phyloP scores from a whole-genome alignment of 1,284 basidiomycete species.

The Xanthoconium separans region DNA sequence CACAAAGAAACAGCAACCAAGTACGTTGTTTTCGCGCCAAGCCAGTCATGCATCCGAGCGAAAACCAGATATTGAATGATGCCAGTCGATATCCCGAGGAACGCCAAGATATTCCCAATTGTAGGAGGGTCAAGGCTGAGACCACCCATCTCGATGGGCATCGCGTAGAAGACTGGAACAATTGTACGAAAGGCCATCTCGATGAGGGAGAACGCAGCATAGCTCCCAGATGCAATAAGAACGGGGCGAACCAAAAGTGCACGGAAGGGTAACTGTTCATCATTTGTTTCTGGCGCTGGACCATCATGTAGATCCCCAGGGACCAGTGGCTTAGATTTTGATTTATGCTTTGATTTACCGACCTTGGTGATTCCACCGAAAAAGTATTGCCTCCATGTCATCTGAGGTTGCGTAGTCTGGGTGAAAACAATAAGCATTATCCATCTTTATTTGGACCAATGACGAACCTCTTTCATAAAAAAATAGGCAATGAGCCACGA shows the following conservation, averaged over 20 bases:
- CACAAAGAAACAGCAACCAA: conserved; percentile 31
- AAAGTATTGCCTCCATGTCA: conserved; percentile 21
- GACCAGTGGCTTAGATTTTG: too few species aligned
- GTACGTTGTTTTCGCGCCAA: conserved; percentile 41
- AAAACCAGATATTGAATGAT: conserved; percentile 42
- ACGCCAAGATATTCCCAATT: conserved; percentile 43
- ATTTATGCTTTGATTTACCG: background rate
- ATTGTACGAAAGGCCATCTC: conserved; percentile 41
- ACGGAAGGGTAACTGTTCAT: conserved; percentile 35
- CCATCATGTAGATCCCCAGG: background rate
- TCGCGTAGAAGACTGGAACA: conserved; percentile 44
- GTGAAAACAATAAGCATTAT: conserved; percentile 3
- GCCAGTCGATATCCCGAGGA: conserved; percentile 41
- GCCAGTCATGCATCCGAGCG: conserved; percentile 35
- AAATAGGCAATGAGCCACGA: conserved; percentile 46
- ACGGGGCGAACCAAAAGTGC: conserved; percentile 38
- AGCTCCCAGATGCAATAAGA: conserved; percentile 41
- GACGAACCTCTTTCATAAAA: conserved; percentile 57
- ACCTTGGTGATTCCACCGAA: conserved; percentile 12
- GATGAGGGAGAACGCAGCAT: conserved; percentile 39
- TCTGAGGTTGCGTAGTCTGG: conserved; percentile 18
- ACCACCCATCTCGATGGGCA: conserved; percentile 43
- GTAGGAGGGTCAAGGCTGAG: conserved; percentile 38
- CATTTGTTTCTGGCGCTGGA: background rate
- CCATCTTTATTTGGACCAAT: background rate